phyloP scores from a whole-genome alignment of 495 filamentous ascomycete genomes.

The Hypoxylon cercidicola region DNA sequence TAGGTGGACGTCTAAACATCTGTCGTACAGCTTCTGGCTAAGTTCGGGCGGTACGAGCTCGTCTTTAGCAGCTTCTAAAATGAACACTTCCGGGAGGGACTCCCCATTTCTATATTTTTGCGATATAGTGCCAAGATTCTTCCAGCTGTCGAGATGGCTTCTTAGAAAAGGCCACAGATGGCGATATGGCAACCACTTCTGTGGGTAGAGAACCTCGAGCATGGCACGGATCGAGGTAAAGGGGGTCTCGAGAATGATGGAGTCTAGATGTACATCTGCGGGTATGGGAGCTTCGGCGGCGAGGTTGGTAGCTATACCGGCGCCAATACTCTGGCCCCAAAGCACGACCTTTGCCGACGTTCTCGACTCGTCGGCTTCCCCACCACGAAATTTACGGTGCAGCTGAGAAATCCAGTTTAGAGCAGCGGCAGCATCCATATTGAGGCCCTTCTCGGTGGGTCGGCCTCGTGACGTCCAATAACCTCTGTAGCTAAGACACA shows the following conservation, averaged over 20 bases:
- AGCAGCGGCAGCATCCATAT: slow-evolving; percentile 70
- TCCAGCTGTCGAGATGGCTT: slow-evolving; percentile 58
- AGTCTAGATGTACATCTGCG: slow-evolving; percentile 48
- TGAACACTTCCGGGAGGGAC: slow-evolving; percentile 57
- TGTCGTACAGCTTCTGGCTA: slow-evolving; percentile 58
- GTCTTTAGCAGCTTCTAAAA: slow-evolving; percentile 72
- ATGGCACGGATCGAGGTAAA: slow-evolving; percentile 78
- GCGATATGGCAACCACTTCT: slow-evolving; percentile 82
- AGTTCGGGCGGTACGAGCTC: slow-evolving; percentile 73
- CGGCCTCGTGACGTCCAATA: slow-evolving; percentile 82
- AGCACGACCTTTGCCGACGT: slow-evolving; percentile 63
- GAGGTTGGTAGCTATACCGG: slow-evolving; percentile 66
- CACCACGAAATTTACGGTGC: slow-evolving; percentile 40
- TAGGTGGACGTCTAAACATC: slow-evolving; percentile 53
- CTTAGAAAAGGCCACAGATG: slow-evolving; percentile 61
- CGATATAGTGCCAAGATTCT: slow-evolving; percentile 52
- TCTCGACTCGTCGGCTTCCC: slow-evolving; percentile 29
- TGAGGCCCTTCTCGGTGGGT: slow-evolving; percentile 72
- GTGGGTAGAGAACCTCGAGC: slow-evolving; percentile 78
- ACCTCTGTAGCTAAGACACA: slow-evolving; percentile 77
- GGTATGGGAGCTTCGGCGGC: slow-evolving; percentile 45
- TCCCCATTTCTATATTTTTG: slow-evolving; percentile 27
- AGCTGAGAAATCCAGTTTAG: slow-evolving; percentile 62
- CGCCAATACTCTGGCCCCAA: slow-evolving; percentile 87
- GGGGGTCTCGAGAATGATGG: slow-evolving; percentile 79